Percentiles rank a stretch among this genome's conserved stretches.
Evolutionary conservation across 2,329 filamentous ascomycete species (phyloP).

Genomic region (Didymella segeticola): DNA sequence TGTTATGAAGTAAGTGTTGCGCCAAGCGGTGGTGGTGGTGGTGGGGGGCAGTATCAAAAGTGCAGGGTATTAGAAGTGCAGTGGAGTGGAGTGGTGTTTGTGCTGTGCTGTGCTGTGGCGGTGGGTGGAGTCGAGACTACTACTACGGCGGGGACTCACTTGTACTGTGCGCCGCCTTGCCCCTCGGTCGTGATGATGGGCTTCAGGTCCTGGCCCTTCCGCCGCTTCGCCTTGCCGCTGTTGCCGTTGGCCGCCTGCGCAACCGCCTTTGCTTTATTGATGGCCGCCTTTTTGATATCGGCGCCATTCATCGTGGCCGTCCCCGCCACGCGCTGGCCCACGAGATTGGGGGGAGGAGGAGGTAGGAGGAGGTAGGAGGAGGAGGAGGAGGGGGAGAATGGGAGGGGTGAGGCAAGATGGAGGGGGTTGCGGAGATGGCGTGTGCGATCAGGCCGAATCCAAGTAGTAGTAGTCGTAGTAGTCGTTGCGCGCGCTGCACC

Average conservation of each 20-base stretch:
- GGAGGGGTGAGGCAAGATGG: constrained; percentile 24
- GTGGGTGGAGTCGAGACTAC: neutral
- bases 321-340: constrained; percentile 40
- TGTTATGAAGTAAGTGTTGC: no score
- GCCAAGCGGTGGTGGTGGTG: no score
- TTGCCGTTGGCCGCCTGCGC: constrained; percentile 63
- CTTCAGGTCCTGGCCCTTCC: constrained; percentile 74
- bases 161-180: constrained; percentile 49
- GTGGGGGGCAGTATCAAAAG: neutral
- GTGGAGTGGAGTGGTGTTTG: neutral
- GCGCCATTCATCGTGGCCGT: constrained; percentile 64
- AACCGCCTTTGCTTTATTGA: constrained; percentile 71
- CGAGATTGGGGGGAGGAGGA: neutral
- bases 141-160: neutral
- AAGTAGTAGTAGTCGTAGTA: no score
- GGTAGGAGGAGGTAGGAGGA: no score
- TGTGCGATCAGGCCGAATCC: constrained; percentile 14
- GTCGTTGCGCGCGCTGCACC: constrained; percentile 12
- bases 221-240: constrained; percentile 70
- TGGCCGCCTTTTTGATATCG: constrained; percentile 69
- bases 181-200: constrained; percentile 76
- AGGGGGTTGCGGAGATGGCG: constrained; percentile 20
- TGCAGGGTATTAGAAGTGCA: neutral
- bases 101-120: no score
- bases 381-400: no score